Evolutionary conservation across 2,329 filamentous ascomycete genomes (phyloP).

Genomic region (Kalmusia sp.): DNA sequence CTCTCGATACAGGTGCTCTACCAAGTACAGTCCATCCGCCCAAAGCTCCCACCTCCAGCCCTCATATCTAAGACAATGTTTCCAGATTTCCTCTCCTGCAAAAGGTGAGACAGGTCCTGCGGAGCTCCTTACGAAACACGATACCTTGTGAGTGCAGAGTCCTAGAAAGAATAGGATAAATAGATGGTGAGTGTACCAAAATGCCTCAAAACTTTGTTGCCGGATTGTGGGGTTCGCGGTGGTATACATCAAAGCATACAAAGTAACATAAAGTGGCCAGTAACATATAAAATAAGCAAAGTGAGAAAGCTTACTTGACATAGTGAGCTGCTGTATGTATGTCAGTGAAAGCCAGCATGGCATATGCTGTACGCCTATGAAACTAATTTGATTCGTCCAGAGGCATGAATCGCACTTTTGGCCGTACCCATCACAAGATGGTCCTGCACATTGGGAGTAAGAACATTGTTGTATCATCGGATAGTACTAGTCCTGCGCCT

Average conservation of each 20-base stretch:
- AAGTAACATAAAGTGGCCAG: constrained; percentile 96
- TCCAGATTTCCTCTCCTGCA: constrained; percentile 82
- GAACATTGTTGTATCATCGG: constrained; percentile 85
- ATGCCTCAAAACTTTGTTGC: constrained; percentile 96
- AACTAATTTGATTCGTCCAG: constrained; percentile 98
- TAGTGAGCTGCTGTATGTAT: constrained; percentile 85
- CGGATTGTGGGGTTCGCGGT: constrained; percentile 92
- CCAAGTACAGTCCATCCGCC: constrained; percentile 82
- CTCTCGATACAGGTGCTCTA: constrained; percentile 90
- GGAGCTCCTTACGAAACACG: constrained; percentile 93
- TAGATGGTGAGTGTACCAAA: constrained; percentile 99
- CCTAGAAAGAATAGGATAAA: constrained; percentile 94
- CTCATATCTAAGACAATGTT: constrained; percentile 91
- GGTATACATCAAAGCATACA: constrained; percentile 99
- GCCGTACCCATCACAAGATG: constrained; percentile 80
- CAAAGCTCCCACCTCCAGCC: constrained; percentile 97
- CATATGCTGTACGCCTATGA: constrained; percentile 94
- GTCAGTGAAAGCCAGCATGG: constrained; percentile 81
- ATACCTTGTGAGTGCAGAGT: constrained; percentile 93
- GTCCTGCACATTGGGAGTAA: constrained; percentile 94
- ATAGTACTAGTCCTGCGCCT: constrained; percentile 86
- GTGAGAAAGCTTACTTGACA: constrained; percentile 73
- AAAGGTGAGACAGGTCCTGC: constrained; percentile 79
- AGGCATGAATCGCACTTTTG: constrained; percentile 85
- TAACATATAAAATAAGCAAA: constrained; percentile 57